These are phyloP conservation scores for Grifola frondosa DNA, from an alignment of 1,284 basidiomycete genomes.

Conservation along the genomic window DNA sequence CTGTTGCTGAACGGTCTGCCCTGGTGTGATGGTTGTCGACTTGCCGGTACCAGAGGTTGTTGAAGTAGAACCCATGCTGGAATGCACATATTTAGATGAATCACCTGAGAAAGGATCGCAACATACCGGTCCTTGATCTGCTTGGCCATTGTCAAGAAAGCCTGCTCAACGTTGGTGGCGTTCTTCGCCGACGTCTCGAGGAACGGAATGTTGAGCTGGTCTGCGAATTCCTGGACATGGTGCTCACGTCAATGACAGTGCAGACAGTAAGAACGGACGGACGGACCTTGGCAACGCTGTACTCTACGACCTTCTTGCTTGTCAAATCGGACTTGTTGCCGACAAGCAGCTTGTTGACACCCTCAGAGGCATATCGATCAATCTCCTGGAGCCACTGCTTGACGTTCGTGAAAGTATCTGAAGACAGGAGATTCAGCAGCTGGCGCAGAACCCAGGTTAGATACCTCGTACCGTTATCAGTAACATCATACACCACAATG, in stretches of 20 bases:
- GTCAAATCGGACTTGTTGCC: constrained; percentile 98
- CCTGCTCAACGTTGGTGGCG: constrained; percentile 97
- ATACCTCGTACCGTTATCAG: constrained; percentile 86
- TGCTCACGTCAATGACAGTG: background rate
- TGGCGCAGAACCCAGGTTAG: no score
- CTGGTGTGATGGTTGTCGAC: constrained; percentile 67
- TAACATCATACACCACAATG: constrained; percentile 99
- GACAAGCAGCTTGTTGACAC: constrained; percentile 96
- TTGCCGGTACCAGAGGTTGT: constrained; percentile 71
- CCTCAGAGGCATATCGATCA: constrained; percentile 97
- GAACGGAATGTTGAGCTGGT: constrained; percentile 92
- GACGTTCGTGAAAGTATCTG: constrained; percentile 96
- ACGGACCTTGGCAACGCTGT: constrained; percentile 87
- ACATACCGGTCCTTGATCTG: constrained; percentile 92
- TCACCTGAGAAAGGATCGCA: background rate
- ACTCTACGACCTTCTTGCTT: constrained; percentile 98
- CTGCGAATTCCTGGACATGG: constrained; percentile 79
- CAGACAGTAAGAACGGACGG: background rate
- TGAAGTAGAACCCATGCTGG: constrained; percentile 78
- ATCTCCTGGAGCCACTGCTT: constrained; percentile 99
- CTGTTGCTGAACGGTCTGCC: constrained; percentile 76
- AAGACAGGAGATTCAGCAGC: background rate
- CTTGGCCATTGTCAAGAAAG: constrained; percentile 98
- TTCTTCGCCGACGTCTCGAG: constrained; percentile 99
- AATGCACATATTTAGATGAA: constrained; percentile 7